phyloP scores from a whole-genome alignment of 768 basidiomycete species.

The Pleurotus platypus region DNA sequence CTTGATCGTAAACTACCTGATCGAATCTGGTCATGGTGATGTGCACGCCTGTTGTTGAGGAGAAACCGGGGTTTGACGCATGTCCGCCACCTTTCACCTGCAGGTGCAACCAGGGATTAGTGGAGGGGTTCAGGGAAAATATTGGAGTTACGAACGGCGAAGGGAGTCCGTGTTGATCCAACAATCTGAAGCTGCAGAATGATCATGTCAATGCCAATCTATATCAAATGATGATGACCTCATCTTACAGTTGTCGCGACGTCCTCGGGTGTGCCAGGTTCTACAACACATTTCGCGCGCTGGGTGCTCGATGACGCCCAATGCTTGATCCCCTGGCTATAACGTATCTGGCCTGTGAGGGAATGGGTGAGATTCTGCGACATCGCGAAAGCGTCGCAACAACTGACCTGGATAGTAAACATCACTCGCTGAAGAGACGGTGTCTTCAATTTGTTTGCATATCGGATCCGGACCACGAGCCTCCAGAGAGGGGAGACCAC shows the following conservation, averaged over 20 bases:
- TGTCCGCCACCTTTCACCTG: slow-evolving; percentile 69
- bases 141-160: slow-evolving; percentile 39
- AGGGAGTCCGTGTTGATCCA: slow-evolving; percentile 39
- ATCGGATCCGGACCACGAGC: neutral
- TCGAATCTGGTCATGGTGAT: slow-evolving; percentile 52
- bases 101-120: neutral
- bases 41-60: slow-evolving; percentile 57
- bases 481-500: neutral
- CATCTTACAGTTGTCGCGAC: slow-evolving; percentile 42
- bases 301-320: slow-evolving; percentile 51
- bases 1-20: slow-evolving; percentile 36
- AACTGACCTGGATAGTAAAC: slow-evolving; percentile 40
- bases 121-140: neutral
- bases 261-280: slow-evolving; percentile 53
- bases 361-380: neutral
- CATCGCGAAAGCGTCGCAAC: neutral
- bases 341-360: slow-evolving; percentile 23
- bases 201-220: neutral
- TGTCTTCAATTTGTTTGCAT: neutral
- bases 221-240: too few relatives aligned
- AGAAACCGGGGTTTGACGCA: slow-evolving; percentile 49
- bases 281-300: slow-evolving; percentile 47
- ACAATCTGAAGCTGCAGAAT: slow-evolving; percentile 42
- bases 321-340: slow-evolving; percentile 40
- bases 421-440: slow-evolving; percentile 37